These are phyloP conservation scores for Chaetomium sp. DNA, from an alignment of 2,329 filamentous ascomycete species.

Conservation along the genomic window DNA sequence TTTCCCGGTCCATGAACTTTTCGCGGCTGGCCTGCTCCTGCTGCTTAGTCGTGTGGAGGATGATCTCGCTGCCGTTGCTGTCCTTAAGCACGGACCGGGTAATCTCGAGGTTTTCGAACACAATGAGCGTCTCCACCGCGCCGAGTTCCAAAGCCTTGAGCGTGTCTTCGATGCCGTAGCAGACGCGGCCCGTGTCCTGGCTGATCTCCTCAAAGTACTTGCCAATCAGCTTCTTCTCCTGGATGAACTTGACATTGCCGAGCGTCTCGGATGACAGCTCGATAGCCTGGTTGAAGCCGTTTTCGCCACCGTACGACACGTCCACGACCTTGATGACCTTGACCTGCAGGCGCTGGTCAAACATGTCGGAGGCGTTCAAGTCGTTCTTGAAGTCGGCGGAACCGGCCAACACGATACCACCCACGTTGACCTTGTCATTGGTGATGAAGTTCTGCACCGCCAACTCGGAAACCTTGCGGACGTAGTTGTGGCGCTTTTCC, in stretches of 20 bases:
- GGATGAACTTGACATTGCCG: constrained; percentile 99
- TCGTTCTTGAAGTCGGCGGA: constrained; percentile 99
- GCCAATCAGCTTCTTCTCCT: constrained; percentile 99
- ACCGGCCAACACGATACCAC: constrained; percentile 89
- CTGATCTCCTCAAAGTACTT: constrained; percentile 99
- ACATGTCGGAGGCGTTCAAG: constrained; percentile 94
- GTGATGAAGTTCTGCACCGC: constrained; percentile 99
- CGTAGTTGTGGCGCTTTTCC: constrained; percentile 99
- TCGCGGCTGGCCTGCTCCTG: constrained; percentile 71
- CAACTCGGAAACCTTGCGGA: constrained; percentile 95
- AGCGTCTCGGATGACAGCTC: constrained; percentile 92
- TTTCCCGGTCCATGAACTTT: constrained; percentile 90
- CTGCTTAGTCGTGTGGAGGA: constrained; percentile 82
- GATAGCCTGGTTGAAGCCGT: constrained; percentile 99
- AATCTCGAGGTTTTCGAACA: constrained; percentile 95
- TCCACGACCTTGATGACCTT: constrained; percentile 99
- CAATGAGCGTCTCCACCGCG: constrained; percentile 88
- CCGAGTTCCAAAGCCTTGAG: constrained; percentile 94
- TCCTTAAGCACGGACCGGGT: constrained; percentile 87
- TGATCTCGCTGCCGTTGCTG: constrained; percentile 61
- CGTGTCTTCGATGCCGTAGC: constrained; percentile 97
- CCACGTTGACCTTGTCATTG: constrained; percentile 96
- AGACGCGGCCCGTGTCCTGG: constrained; percentile 92
- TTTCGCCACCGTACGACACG: constrained; percentile 97
- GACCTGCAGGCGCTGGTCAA: constrained; percentile 79